Conservation (phyloP, 768 basidiomycete species). For the Termitomyces sp. region DNA sequence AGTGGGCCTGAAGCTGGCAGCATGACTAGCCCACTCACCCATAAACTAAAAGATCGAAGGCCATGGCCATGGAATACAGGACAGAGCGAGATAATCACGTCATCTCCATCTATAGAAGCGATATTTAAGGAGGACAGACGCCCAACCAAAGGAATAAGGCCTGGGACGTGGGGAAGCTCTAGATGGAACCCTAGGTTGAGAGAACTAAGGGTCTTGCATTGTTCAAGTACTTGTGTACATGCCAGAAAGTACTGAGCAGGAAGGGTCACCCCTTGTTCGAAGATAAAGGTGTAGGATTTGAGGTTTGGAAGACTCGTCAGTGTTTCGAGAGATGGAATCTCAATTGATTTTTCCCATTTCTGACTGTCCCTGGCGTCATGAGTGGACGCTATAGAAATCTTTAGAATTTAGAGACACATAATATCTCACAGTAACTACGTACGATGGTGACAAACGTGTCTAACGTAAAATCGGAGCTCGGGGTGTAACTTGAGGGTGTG, state of each 20-base stretch:
- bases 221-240: not conserved
- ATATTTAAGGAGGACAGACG: not conserved
- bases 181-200: conserved; percentile 1
- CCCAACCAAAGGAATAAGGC: not conserved
- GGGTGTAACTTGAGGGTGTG: conserved; percentile 1
- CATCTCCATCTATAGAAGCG: not conserved
- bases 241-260: not conserved
- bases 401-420: not conserved
- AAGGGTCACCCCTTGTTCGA: not conserved
- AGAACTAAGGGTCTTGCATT: not conserved
- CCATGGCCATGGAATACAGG: not conserved
- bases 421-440: not conserved
- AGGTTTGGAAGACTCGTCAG: not conserved
- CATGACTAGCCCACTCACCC: not conserved
- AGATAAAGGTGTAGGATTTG: not conserved
- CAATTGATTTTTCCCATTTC: not conserved
- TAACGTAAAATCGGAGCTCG: not conserved
- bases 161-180: not conserved
- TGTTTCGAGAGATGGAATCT: not conserved
- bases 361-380: not conserved
- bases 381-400: not conserved
- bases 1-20: not conserved
- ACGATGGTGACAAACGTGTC: conserved; percentile 2
- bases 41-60: not conserved
- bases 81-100: not conserved